Conservation (phyloP, 148 eudicot species). For the Rhododendron molle region DNA sequence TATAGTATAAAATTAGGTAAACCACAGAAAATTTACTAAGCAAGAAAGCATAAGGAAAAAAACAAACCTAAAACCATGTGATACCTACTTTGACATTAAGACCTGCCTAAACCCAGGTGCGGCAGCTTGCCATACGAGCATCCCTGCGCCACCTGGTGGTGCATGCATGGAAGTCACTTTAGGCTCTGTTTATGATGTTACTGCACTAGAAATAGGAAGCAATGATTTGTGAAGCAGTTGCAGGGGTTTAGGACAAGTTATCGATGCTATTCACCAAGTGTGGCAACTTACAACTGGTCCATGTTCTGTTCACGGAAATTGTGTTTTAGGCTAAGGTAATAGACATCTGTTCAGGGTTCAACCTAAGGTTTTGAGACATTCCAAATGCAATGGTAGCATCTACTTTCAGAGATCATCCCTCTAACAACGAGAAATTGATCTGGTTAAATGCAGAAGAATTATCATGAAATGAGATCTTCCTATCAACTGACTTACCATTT, state of each 20-base stretch:
- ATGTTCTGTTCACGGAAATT: neutral
- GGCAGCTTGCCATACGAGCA: neutral
- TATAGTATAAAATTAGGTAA: neutral
- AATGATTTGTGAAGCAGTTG: neutral
- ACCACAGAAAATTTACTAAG: neutral
- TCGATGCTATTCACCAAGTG: neutral
- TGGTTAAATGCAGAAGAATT: neutral
- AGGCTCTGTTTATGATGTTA: neutral
- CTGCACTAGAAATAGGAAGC: neutral
- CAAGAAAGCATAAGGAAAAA: neutral
- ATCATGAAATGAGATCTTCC: neutral
- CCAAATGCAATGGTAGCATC: neutral
- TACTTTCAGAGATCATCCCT: neutral
- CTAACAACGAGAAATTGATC: neutral
- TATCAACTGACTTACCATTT: neutral
- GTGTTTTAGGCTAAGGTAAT: neutral
- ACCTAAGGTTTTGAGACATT: neutral
- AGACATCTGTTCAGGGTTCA: neutral
- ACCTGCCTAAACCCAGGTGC: neutral
- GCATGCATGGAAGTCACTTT: neutral
- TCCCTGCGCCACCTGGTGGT: neutral
- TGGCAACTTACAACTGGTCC: neutral
- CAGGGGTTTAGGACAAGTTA: neutral
- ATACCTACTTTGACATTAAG: neutral
- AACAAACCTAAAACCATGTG: neutral